These are phyloP conservation scores for Debaryomyces maramus DNA, from an alignment of 805 yeast species.

Conservation along the genomic window DNA sequence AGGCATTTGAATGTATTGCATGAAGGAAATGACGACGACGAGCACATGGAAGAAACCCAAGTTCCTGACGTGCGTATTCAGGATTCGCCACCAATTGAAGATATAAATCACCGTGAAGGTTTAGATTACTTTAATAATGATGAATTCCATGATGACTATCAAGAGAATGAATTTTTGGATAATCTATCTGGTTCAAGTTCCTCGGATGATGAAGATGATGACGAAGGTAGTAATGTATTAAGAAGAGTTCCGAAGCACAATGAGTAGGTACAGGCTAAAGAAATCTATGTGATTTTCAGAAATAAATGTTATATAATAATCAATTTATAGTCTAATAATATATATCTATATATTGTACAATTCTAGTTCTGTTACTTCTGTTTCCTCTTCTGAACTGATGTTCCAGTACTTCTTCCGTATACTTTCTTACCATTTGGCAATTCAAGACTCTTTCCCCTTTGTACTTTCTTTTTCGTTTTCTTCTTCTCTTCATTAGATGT, in stretches of 20 bases:
- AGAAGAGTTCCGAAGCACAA: slow-evolving; percentile 43
- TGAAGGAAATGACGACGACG: slow-evolving; percentile 18
- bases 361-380: slow-evolving; percentile 2
- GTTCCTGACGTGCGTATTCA: slow-evolving; percentile 22
- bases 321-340: background rate
- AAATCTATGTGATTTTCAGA: too few relatives aligned
- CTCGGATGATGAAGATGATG: slow-evolving; percentile 37
- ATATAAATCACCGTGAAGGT: slow-evolving; percentile 17
- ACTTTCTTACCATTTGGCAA: slow-evolving; percentile 65
- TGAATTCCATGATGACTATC: slow-evolving; percentile 24
- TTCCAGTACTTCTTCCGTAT: slow-evolving; percentile 26
- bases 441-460: slow-evolving; percentile 45
- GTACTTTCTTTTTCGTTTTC: slow-evolving; percentile 32
- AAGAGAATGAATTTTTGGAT: slow-evolving; percentile 35
- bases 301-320: too few relatives aligned
- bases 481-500: slow-evolving; percentile 13
- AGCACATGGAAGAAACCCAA: slow-evolving; percentile 17
- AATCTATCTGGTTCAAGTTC: slow-evolving; percentile 47
- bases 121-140: slow-evolving; percentile 28
- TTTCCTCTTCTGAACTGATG: slow-evolving; percentile 11
- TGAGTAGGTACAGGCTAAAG: slow-evolving; percentile 18
- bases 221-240: slow-evolving; percentile 33
- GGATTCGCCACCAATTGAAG: slow-evolving; percentile 29
- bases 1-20: slow-evolving; percentile 8
- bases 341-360: background rate